Conservation (phyloP, 2,329 filamentous ascomycete species). For the Trichocomaceae sp. region DNA sequence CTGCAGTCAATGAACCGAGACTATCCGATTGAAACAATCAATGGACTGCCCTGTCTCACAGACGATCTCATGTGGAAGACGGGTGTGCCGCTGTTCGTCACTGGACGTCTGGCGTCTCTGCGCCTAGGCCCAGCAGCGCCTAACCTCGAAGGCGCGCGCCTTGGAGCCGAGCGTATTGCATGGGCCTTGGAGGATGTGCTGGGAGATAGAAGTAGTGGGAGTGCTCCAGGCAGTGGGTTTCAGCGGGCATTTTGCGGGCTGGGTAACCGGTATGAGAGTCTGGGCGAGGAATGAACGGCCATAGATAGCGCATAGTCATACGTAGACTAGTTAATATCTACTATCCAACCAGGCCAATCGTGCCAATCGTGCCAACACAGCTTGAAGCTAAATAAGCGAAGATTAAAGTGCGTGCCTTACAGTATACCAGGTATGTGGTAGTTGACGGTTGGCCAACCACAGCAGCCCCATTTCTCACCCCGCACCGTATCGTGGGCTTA, state of each 20-base stretch:
- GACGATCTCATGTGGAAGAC: slow-evolving; percentile 70
- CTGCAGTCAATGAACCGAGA: slow-evolving; percentile 53
- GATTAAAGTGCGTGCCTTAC: too few species aligned
- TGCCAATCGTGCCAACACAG: too few species aligned
- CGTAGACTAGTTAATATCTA: too few species aligned
- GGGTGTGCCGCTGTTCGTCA: slow-evolving; percentile 66
- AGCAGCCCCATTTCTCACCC: not conserved
- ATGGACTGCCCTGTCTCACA: slow-evolving; percentile 65
- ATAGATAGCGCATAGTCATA: not conserved
- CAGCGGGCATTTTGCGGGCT: slow-evolving; percentile 34
- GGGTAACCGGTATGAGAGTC: slow-evolving; percentile 33
- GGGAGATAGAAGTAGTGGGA: slow-evolving; percentile 19
- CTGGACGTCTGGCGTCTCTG: slow-evolving; percentile 61
- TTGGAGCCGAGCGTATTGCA: slow-evolving; percentile 66
- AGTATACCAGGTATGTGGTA: not conserved
- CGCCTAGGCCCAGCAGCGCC: slow-evolving; percentile 65
- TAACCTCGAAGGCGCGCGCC: slow-evolving; percentile 66
- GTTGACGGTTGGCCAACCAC: slow-evolving; percentile 4
- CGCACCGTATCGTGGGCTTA: slow-evolving; percentile 3
- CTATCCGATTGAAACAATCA: slow-evolving; percentile 56
- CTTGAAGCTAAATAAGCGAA: too few species aligned
- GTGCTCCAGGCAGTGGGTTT: slow-evolving; percentile 18
- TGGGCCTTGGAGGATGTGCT: slow-evolving; percentile 62
- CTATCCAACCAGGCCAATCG: too few species aligned
- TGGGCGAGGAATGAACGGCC: slow-evolving; percentile 14